Conservation (phyloP, 2,329 filamentous ascomycete genomes). For the Curvularia verruculosa region DNA sequence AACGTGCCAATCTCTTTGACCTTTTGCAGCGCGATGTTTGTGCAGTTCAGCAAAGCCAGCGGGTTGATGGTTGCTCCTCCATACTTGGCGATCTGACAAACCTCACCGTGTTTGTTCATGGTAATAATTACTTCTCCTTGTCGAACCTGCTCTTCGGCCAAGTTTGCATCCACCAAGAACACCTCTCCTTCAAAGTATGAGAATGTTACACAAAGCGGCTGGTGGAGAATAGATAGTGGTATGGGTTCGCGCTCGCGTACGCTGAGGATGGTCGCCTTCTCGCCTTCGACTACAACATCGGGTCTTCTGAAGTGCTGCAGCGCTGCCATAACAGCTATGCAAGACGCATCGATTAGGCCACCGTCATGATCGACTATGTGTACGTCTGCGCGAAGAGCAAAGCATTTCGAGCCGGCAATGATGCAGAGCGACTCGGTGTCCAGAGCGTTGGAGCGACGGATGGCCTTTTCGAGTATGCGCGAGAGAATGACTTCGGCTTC, state of each 20-base stretch:
- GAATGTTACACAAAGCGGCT: constrained; percentile 89
- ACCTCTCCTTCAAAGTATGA: constrained; percentile 79
- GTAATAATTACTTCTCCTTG: constrained; percentile 79
- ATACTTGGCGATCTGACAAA: constrained; percentile 90
- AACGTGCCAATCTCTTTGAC: constrained; percentile 79
- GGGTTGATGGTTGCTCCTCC: constrained; percentile 85
- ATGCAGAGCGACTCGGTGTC: constrained; percentile 97
- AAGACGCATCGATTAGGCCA: constrained; percentile 83
- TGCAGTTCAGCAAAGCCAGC: constrained; percentile 75
- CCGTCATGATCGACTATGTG: constrained; percentile 93
- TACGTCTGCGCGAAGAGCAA: constrained; percentile 87
- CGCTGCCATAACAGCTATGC: constrained; percentile 84
- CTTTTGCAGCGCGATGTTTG: constrained; percentile 74
- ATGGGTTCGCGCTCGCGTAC: constrained; percentile 87
- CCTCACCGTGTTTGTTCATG: constrained; percentile 86
- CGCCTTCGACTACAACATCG: constrained; percentile 85
- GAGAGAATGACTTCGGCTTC: constrained; percentile 86
- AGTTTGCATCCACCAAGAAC: constrained; percentile 72
- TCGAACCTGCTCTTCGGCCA: constrained; percentile 77
- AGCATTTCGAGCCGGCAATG: constrained; percentile 87
- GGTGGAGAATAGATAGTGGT: constrained; percentile 86
- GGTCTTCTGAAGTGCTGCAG: constrained; percentile 90
- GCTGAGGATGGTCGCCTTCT: constrained; percentile 82
- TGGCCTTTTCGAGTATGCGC: constrained; percentile 88
- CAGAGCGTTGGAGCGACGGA: constrained; percentile 87